These are phyloP conservation scores for Debaryomycetaceae sp. DNA, from an alignment of 1,139 yeast species.

Conservation along the genomic window DNA sequence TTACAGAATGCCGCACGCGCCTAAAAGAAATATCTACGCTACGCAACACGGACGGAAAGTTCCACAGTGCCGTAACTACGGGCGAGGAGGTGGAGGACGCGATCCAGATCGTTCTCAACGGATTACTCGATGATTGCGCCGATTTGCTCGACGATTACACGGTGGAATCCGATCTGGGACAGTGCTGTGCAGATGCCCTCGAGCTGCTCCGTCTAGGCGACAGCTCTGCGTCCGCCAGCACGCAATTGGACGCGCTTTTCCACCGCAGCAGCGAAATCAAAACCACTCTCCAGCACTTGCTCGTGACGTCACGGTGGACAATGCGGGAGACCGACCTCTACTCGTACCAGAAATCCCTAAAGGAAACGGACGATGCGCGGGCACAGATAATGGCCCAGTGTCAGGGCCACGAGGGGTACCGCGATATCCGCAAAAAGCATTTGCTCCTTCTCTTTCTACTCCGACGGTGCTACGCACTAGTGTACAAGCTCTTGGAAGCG, in stretches of 20 bases:
- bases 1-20: slow-evolving; percentile 7
- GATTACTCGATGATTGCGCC: slow-evolving; percentile 72
- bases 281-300: slow-evolving; percentile 63
- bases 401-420: slow-evolving; percentile 13
- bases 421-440: slow-evolving; percentile 32
- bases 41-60: slow-evolving; percentile 27
- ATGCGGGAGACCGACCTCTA: slow-evolving; percentile 89
- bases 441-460: slow-evolving; percentile 64
- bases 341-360: slow-evolving; percentile 63
- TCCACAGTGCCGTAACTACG: slow-evolving; percentile 10
- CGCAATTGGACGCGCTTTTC: slow-evolving; percentile 16
- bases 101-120: slow-evolving; percentile 53
- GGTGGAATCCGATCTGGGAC: slow-evolving; percentile 38
- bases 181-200: slow-evolving; percentile 18
- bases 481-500: slow-evolving; percentile 79
- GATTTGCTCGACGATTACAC: slow-evolving; percentile 60
- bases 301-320: slow-evolving; percentile 94
- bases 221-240: slow-evolving; percentile 1
- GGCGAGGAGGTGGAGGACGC: slow-evolving; percentile 14
- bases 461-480: slow-evolving; percentile 81
- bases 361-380: slow-evolving; percentile 62
- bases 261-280: slow-evolving; percentile 48
- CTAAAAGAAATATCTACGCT: slow-evolving; percentile 21
- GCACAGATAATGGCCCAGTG: slow-evolving; percentile 10
- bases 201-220: slow-evolving; percentile 8